These are phyloP conservation scores for Ogataea chonburiensis DNA, from an alignment of 805 yeast genomes.

Conservation along the genomic window DNA sequence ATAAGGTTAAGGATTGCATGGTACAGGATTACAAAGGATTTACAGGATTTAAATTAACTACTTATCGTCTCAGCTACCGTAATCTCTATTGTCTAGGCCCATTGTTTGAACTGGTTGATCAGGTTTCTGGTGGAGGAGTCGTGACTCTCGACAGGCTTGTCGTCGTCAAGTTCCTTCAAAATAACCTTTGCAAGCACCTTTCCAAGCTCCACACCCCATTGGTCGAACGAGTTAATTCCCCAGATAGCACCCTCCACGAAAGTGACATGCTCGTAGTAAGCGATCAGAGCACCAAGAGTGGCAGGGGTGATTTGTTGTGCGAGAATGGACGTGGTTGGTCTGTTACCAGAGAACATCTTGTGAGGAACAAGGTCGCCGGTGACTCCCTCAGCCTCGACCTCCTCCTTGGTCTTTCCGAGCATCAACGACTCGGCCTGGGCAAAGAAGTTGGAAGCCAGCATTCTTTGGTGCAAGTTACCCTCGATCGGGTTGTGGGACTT, in stretches of 20 bases:
- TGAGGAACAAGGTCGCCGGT: constrained; percentile 89
- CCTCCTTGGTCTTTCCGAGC: constrained; percentile 87
- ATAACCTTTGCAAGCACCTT: constrained; percentile 96
- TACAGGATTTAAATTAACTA: neutral
- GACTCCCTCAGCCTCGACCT: constrained; percentile 81
- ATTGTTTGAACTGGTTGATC: constrained; percentile 91
- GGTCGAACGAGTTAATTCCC: constrained; percentile 99
- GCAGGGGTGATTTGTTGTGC: constrained; percentile 97
- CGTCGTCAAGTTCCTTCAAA: constrained; percentile 79
- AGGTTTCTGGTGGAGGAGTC: constrained; percentile 90
- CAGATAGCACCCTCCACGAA: constrained; percentile 98
- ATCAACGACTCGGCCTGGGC: constrained; percentile 98
- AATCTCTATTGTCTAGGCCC: constrained; percentile 43
- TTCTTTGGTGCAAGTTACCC: constrained; percentile 88
- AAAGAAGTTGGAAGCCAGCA: constrained; percentile 98
- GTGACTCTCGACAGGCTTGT: constrained; percentile 58
- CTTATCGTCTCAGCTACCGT: neutral
- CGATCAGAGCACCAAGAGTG: constrained; percentile 91
- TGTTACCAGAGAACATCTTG: constrained; percentile 95
- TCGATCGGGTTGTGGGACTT: constrained; percentile 97
- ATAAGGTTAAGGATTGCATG: constrained; percentile 3
- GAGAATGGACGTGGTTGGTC: constrained; percentile 97
- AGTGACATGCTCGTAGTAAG: constrained; percentile 96
- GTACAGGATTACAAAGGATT: constrained; percentile 2
- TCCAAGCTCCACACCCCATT: constrained; percentile 99